Conservation (phyloP, 176 grass and related monocot genomes). For the Carex cristatella region DNA sequence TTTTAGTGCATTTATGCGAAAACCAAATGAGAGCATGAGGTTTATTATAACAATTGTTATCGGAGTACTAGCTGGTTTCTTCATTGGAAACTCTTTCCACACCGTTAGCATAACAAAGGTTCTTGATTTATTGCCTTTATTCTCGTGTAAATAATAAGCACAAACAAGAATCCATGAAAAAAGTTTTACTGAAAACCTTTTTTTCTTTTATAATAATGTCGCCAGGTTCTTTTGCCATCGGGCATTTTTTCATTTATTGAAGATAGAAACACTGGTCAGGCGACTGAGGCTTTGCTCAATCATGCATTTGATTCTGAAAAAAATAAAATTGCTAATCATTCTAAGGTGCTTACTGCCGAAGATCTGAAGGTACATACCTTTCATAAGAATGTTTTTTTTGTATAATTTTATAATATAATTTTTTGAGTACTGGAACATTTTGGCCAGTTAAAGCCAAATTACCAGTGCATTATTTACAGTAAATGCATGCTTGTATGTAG, state of each 20-base stretch:
- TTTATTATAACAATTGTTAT: constrained; percentile 25
- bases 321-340: constrained; percentile 2
- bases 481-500: constrained; percentile 4
- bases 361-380: constrained; percentile 14
- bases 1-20: constrained; percentile 22
- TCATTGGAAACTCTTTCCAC: constrained; percentile 23
- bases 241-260: constrained; percentile 26
- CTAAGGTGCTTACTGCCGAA: not conserved
- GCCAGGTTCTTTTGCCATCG: constrained; percentile 16
- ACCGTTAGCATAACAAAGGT: constrained; percentile 29
- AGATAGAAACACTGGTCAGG: constrained; percentile 19
- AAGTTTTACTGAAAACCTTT: not conserved
- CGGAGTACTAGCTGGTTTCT: constrained; percentile 23
- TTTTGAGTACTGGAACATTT: not conserved
- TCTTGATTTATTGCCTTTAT: not conserved
- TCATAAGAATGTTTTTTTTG: not conserved
- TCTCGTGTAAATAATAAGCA: not conserved
- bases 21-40: constrained; percentile 21
- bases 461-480: not conserved
- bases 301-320: constrained; percentile 11
- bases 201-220: not conserved
- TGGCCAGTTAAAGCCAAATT: not conserved
- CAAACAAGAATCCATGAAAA: not conserved
- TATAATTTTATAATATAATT: not conserved
- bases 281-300: constrained; percentile 19